Evolutionary conservation across 768 basidiomycete species (phyloP).

Genomic region (Lentinus brumalis): DNA sequence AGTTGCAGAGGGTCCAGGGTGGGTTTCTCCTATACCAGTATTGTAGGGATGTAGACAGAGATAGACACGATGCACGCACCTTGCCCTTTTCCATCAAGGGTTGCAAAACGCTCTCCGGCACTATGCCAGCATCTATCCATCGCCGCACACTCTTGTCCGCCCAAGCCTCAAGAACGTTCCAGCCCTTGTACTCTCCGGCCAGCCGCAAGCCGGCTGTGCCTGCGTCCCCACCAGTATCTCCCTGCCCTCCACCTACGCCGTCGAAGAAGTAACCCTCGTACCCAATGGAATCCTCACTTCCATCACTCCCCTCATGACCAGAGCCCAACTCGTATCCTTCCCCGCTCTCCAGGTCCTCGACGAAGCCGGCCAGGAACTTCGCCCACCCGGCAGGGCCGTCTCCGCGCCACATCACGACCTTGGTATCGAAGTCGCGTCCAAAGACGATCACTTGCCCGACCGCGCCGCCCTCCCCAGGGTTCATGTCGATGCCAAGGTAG

Average conservation of each 20-base stretch:
- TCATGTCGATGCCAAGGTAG: constrained; percentile 94
- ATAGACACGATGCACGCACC: constrained; percentile 32
- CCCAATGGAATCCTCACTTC: constrained; percentile 81
- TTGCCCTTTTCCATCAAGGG: constrained; percentile 49
- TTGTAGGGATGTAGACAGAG: constrained; percentile 8
- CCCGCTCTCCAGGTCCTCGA: constrained; percentile 88
- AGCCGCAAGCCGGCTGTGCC: constrained; percentile 70
- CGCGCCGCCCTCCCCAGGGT: constrained; percentile 74
- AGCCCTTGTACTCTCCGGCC: constrained; percentile 86
- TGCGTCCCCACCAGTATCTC: constrained; percentile 76
- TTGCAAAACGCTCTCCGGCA: constrained; percentile 43
- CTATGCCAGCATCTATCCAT: constrained; percentile 82
- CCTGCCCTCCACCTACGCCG: constrained; percentile 73
- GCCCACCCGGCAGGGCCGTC: constrained; percentile 94
- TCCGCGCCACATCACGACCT: constrained; percentile 92
- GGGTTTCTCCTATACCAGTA: constrained; percentile 44
- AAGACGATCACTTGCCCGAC: constrained; percentile 96
- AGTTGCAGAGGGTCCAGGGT: constrained; percentile 16
- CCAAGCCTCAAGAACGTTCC: constrained; percentile 92
- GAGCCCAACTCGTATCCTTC: constrained; percentile 84
- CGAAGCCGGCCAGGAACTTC: constrained; percentile 88
- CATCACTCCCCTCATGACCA: constrained; percentile 59
- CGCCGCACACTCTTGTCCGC: constrained; percentile 85
- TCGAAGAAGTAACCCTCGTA: constrained; percentile 89
- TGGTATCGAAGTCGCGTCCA: constrained; percentile 98